Conservation (phyloP, 2,329 filamentous ascomycete species). For the Periconia sp. region DNA sequence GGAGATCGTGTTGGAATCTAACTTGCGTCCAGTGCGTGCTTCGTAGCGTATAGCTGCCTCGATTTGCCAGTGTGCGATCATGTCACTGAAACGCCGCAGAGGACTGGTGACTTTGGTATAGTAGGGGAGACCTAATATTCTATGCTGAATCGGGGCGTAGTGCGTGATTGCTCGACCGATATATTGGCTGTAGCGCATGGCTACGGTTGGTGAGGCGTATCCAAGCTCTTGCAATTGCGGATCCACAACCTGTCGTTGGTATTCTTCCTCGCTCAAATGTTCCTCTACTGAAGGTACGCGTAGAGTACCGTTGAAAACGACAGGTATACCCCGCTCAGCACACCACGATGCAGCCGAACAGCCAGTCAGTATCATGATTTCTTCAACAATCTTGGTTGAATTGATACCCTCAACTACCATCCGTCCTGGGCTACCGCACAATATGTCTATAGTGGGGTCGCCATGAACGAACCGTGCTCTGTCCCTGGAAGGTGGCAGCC, state of each 20-base stretch:
- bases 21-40: slow-evolving; percentile 46
- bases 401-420: slow-evolving; percentile 10
- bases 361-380: slow-evolving; percentile 59
- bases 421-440: slow-evolving; percentile 9
- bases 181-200: slow-evolving; percentile 46
- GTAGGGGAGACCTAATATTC: slow-evolving; percentile 52
- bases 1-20: slow-evolving; percentile 30
- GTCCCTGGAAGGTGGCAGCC: slow-evolving; percentile 45
- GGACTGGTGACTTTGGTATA: slow-evolving; percentile 64
- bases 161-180: slow-evolving; percentile 48
- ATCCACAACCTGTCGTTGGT: slow-evolving; percentile 38
- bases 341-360: slow-evolving; percentile 56
- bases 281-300: slow-evolving; percentile 12
- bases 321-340: slow-evolving; percentile 53
- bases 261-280: slow-evolving; percentile 12
- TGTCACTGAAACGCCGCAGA: slow-evolving; percentile 61
- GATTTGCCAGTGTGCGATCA: slow-evolving; percentile 66
- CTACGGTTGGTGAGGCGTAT: slow-evolving; percentile 38
- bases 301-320: slow-evolving; percentile 50
- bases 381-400: slow-evolving; percentile 34
- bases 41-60: slow-evolving; percentile 63
- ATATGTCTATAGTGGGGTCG: slow-evolving; percentile 48
- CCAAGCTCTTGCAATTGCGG: slow-evolving; percentile 41
- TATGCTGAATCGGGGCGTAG: slow-evolving; percentile 52
- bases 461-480: slow-evolving; percentile 42